phyloP scores from a whole-genome alignment of 192 early-diverging fungal species.

The Gryganskiella cystojenkinii region DNA sequence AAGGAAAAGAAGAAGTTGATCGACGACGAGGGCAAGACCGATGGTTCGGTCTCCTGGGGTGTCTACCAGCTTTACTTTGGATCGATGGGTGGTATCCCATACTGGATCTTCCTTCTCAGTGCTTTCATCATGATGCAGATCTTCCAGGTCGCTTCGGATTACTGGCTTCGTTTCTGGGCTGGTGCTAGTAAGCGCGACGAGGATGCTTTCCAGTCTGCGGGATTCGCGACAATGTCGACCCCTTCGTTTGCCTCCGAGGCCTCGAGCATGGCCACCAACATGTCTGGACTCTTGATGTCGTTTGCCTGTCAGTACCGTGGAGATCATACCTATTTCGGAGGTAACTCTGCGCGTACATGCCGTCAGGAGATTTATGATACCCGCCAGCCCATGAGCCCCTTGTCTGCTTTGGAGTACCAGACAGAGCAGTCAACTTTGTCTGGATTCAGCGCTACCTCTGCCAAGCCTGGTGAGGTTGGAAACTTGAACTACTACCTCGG shows the following conservation, averaged over 20 bases:
- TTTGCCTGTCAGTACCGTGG: slow-evolving; percentile 53
- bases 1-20: slow-evolving; percentile 69
- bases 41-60: slow-evolving; percentile 77
- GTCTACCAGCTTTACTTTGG: slow-evolving; percentile 87
- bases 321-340: slow-evolving; percentile 46
- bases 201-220: slow-evolving; percentile 2
- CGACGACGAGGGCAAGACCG: slow-evolving; percentile 84
- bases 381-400: slow-evolving; percentile 41
- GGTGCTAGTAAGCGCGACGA: background rate
- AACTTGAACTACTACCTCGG: slow-evolving; percentile 67
- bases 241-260: slow-evolving; percentile 21
- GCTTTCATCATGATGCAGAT: slow-evolving; percentile 56
- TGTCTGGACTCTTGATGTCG: slow-evolving; percentile 40
- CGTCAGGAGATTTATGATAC: slow-evolving; percentile 45
- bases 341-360: slow-evolving; percentile 34
- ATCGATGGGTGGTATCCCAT: slow-evolving; percentile 69
- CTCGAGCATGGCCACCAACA: slow-evolving; percentile 31
- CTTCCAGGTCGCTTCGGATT: slow-evolving; percentile 54
- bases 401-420: slow-evolving; percentile 28
- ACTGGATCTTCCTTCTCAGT: slow-evolving; percentile 66
- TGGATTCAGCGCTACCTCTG: slow-evolving; percentile 20
- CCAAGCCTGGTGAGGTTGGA: slow-evolving; percentile 19
- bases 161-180: slow-evolving; percentile 53
- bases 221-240: slow-evolving; percentile 22
- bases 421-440: slow-evolving; percentile 1